Evolutionary conservation across 1,284 basidiomycete genomes (phyloP).

Genomic region (Boletus mariae): DNA sequence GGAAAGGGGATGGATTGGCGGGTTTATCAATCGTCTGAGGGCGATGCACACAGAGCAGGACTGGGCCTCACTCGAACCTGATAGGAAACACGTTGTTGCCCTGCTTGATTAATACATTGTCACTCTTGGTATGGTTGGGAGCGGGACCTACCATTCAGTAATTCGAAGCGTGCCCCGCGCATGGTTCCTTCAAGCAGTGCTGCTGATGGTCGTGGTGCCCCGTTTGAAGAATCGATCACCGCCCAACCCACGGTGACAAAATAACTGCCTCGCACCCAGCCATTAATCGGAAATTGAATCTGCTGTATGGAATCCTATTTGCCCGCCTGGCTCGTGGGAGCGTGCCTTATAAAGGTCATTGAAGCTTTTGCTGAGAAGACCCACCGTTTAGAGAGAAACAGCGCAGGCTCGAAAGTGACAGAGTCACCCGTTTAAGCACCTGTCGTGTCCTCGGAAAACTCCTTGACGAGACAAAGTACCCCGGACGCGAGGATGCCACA

Average conservation of each 20-base stretch:
- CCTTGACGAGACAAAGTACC: too few species aligned
- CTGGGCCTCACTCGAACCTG: neutral
- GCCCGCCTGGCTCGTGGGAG: neutral
- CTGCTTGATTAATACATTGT: neutral
- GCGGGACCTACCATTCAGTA: neutral
- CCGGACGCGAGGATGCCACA: too few species aligned
- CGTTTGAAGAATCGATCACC: neutral
- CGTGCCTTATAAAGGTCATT: too few species aligned
- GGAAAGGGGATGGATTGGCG: neutral
- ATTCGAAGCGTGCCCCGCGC: neutral
- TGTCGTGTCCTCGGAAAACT: too few species aligned
- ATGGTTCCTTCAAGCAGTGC: neutral
- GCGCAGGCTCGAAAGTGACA: too few species aligned
- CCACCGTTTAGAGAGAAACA: too few species aligned
- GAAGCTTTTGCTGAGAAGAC: neutral
- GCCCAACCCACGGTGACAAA: neutral
- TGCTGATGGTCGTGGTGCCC: neutral
- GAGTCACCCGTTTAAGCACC: too few species aligned
- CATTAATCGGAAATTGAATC: neutral
- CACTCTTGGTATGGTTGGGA: neutral
- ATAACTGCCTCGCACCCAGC: neutral
- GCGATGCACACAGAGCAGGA: neutral
- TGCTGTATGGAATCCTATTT: neutral
- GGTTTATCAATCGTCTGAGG: neutral
- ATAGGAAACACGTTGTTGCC: neutral